Percentiles rank a stretch among this genome's conserved stretches.
phyloP scores from a whole-genome alignment of 2,329 filamentous ascomycete genomes.

The Gnomoniopsis smithogilvyi region DNA sequence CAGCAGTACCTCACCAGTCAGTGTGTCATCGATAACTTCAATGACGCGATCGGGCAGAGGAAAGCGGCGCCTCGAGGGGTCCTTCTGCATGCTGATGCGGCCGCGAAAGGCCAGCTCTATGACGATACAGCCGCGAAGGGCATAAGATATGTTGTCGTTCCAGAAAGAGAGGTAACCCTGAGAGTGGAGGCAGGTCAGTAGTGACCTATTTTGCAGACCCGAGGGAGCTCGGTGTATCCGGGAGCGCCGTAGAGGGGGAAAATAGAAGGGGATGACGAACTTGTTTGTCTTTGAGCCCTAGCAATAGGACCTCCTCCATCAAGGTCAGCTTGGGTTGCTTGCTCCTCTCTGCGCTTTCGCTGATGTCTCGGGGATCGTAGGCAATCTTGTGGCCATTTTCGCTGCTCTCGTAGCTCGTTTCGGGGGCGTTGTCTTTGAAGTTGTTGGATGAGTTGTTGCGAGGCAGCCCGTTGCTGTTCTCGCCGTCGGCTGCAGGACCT shows the following conservation, averaged over 20 bases:
- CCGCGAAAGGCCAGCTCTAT: constrained; percentile 95
- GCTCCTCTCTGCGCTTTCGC: constrained; percentile 90
- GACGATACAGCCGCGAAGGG: constrained; percentile 94
- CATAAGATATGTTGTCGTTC: constrained; percentile 99
- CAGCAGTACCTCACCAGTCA: constrained; percentile 94
- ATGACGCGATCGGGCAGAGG: constrained; percentile 90
- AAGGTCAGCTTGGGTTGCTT: constrained; percentile 98
- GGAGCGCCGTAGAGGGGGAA: background rate
- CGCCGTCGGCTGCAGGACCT: constrained; percentile 50
- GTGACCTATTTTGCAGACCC: background rate
- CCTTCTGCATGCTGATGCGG: constrained; percentile 97
- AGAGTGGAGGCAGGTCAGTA: constrained; percentile 12
- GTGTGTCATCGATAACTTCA: constrained; percentile 93
- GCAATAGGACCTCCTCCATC: constrained; percentile 95
- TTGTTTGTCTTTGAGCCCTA: constrained; percentile 98
- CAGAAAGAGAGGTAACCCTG: constrained; percentile 98
- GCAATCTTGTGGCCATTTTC: constrained; percentile 99
- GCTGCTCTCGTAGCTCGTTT: constrained; percentile 85
- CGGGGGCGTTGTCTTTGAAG: constrained; percentile 53
- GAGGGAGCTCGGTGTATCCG: background rate
- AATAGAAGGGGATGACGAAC: constrained; percentile 45
- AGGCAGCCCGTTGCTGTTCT: constrained; percentile 48
- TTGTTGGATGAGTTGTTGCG: constrained; percentile 55
- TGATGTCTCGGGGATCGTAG: constrained; percentile 95
- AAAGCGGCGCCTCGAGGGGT: constrained; percentile 86